Conservation (phyloP, 176 grass and related monocot species). For the Zoysia japonica region DNA sequence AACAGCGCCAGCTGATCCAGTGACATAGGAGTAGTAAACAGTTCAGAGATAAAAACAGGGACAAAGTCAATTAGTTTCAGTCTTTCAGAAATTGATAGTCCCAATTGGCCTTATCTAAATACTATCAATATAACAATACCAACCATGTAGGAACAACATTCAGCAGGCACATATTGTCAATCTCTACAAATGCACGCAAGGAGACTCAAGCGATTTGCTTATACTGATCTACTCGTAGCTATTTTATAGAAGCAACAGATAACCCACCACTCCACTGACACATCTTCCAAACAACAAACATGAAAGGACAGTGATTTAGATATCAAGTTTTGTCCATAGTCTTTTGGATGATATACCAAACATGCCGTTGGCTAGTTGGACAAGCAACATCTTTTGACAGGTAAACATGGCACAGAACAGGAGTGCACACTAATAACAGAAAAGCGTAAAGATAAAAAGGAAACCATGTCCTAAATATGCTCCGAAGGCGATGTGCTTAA, state of each 20-base stretch:
- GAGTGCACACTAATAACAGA: neutral
- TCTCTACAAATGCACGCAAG: neutral
- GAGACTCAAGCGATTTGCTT: neutral
- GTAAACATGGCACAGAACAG: constrained; percentile 31
- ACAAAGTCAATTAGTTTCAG: neutral
- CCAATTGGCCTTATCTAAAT: neutral
- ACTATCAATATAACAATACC: neutral
- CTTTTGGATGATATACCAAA: neutral
- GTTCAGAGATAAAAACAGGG: neutral
- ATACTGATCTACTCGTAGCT: neutral
- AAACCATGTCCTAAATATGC: constrained; percentile 22
- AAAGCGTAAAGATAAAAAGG: constrained; percentile 33
- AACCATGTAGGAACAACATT: neutral
- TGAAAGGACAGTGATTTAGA: neutral
- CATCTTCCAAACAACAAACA: neutral
- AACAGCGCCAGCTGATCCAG: neutral
- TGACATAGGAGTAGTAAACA: neutral
- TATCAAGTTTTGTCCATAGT: neutral
- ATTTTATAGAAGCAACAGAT: neutral
- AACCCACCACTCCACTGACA: neutral
- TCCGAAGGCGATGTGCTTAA: neutral
- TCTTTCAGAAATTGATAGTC: neutral
- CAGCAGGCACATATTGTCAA: neutral
- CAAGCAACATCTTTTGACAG: constrained; percentile 46
- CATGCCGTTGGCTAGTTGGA: constrained; percentile 32